phyloP scores from a whole-genome alignment of 2,329 filamentous ascomycete genomes.

The Tolypocladium inflatum region DNA sequence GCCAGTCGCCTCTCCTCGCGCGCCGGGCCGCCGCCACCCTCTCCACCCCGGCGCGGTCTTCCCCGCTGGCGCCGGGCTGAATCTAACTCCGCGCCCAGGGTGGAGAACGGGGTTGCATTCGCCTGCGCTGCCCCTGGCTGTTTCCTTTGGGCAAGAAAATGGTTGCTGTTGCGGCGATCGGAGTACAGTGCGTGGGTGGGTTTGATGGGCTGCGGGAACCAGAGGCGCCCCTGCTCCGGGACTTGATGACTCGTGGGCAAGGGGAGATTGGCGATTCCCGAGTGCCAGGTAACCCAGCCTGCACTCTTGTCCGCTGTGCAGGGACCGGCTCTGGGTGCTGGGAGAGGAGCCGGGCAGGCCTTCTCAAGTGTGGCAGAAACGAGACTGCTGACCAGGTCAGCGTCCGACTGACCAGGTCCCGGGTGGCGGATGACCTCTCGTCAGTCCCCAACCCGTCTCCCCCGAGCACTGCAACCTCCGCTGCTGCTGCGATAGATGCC shows the following conservation, averaged over 20 bases:
- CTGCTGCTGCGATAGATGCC: background rate
- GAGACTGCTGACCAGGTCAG: background rate
- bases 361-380: background rate
- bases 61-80: background rate
- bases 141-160: background rate
- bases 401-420: background rate
- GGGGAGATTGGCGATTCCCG: background rate
- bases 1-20: constrained; percentile 9
- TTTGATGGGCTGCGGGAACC: background rate
- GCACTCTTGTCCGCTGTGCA: background rate
- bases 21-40: constrained; percentile 9
- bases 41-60: constrained; percentile 10
- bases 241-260: background rate
- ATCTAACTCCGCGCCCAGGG: background rate
- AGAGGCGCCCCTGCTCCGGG: background rate
- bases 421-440: background rate
- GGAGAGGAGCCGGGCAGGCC: background rate
- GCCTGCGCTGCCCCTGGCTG: background rate
- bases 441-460: background rate
- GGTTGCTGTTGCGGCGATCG: background rate
- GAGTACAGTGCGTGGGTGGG: background rate
- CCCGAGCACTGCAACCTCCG: background rate
- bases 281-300: background rate
- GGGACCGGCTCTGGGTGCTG: no score
- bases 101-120: background rate